phyloP scores from a whole-genome alignment of 257 asterid genomes.

The Haberlea rhodopensis region DNA sequence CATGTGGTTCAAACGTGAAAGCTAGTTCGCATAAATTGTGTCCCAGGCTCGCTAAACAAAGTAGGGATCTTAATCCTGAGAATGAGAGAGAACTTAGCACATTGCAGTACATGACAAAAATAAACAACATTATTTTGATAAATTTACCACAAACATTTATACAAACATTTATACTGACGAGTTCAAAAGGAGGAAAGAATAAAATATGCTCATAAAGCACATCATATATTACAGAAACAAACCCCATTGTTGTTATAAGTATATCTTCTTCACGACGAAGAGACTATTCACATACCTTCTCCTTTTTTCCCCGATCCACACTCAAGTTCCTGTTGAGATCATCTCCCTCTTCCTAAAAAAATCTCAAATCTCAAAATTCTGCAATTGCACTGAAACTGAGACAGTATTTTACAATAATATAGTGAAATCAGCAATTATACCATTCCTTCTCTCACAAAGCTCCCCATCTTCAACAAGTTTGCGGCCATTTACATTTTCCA shows the following conservation, averaged over 20 bases:
- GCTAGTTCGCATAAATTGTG: constrained; percentile 83
- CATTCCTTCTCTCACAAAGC: constrained; percentile 97
- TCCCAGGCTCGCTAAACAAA: constrained; percentile 96
- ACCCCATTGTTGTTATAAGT: constrained; percentile 9
- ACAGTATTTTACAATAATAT: constrained; percentile 18
- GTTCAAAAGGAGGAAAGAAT: constrained; percentile 16
- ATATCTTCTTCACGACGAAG: constrained; percentile 15
- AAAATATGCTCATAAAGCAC: too few species aligned
- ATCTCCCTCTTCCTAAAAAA: constrained; percentile 86
- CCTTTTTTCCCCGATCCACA: constrained; percentile 97
- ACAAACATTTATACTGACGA: neutral
- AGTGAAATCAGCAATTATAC: constrained; percentile 33
- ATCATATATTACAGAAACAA: too few species aligned
- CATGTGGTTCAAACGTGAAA: constrained; percentile 83
- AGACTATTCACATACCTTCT: too few species aligned
- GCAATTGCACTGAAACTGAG: constrained; percentile 10
- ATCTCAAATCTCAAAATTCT: constrained; percentile 21
- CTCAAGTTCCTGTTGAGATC: constrained; percentile 96
- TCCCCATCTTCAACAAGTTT: too few species aligned
- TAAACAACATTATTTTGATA: neutral
- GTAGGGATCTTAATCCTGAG: constrained; percentile 92
- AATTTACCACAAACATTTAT: too few species aligned
- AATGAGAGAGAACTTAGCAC: constrained; percentile 27
- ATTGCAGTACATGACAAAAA: neutral
- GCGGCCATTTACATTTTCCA: too few species aligned